Conservation (phyloP, 768 basidiomycete species). For the Pholiota molesta region DNA sequence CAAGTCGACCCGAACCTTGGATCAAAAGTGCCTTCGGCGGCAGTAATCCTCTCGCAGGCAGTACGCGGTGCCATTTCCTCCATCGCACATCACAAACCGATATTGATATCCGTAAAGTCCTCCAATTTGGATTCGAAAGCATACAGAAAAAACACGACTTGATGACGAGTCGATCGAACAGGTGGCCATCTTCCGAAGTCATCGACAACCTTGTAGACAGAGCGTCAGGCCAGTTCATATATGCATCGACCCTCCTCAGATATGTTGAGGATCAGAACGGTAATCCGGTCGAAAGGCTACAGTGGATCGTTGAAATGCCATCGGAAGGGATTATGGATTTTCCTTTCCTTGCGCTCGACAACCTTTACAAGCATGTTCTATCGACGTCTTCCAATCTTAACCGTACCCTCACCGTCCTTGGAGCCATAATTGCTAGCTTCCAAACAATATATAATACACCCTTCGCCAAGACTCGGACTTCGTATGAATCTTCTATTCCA, state of each 20-base stretch:
- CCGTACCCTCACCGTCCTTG: background rate
- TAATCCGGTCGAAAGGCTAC: background rate
- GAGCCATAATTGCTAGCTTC: background rate
- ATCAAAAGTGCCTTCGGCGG: conserved; percentile 9
- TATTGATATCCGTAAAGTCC: conserved; percentile 11
- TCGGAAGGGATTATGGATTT: background rate
- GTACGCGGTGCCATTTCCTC: background rate
- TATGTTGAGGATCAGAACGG: conserved; percentile 9
- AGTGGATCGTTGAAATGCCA: background rate
- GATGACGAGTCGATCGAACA: background rate
- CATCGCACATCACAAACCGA: conserved; percentile 8
- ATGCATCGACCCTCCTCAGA: conserved; percentile 22
- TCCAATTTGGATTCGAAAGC: conserved; percentile 4
- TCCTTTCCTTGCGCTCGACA: background rate
- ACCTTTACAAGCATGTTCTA: background rate
- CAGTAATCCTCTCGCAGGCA: background rate
- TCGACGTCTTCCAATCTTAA: background rate
- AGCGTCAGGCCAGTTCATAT: conserved; percentile 27
- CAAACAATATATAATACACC: too few species aligned
- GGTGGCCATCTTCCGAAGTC: conserved; percentile 11
- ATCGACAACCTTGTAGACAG: conserved; percentile 8
- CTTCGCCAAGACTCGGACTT: too few species aligned
- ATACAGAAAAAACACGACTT: conserved; percentile 9
- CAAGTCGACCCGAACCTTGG: conserved; percentile 21
- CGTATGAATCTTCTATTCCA: too few species aligned